A percentile compares a stretch with the other conserved stretches of the same genome.
Conservation (phyloP, 768 basidiomycete genomes). For the Sarcomyxa edulis region DNA sequence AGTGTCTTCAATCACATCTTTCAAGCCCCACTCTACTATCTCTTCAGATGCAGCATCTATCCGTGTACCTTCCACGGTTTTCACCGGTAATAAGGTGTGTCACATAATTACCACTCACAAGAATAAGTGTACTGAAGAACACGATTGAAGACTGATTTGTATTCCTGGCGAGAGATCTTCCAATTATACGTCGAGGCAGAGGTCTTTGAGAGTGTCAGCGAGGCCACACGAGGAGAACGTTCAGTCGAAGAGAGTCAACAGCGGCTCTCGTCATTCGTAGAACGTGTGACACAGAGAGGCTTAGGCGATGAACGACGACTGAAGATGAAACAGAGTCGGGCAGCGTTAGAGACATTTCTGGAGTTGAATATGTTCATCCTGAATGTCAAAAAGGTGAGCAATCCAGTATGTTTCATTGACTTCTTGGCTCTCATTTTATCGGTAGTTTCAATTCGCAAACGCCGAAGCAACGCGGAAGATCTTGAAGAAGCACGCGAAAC, state of each 20-base stretch:
- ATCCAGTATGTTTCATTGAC: not conserved
- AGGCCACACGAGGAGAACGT: conserved; percentile 62
- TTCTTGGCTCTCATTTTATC: not conserved
- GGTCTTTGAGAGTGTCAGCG: conserved; percentile 73
- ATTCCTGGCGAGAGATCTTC: conserved; percentile 88
- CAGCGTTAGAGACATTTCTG: conserved; percentile 66
- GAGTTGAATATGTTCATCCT: conserved; percentile 74
- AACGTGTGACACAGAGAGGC: conserved; percentile 50
- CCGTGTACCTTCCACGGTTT: conserved; percentile 12
- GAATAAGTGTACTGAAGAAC: no score
- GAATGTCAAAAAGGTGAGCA: conserved; percentile 68
- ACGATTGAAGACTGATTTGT: conserved; percentile 57
- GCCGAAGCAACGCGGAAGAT: conserved; percentile 89
- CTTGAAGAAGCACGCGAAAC: conserved; percentile 90
- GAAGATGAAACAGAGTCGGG: conserved; percentile 48
- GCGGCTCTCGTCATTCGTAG: conserved; percentile 58
- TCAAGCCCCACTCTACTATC: conserved; percentile 41
- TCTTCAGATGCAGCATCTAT: conserved; percentile 31
- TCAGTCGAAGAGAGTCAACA: conserved; percentile 64
- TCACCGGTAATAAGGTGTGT: not conserved
- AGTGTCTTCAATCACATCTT: conserved; percentile 32
- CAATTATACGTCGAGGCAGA: conserved; percentile 81
- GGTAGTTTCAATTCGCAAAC: conserved; percentile 76
- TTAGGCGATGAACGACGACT: conserved; percentile 50
- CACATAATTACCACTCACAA: conserved; percentile 11